A percentile compares a stretch with the other conserved stretches of the same genome.
These are phyloP conservation scores for Tuber aestivum DNA, from an alignment of 495 filamentous ascomycete species.

Conservation along the genomic window DNA sequence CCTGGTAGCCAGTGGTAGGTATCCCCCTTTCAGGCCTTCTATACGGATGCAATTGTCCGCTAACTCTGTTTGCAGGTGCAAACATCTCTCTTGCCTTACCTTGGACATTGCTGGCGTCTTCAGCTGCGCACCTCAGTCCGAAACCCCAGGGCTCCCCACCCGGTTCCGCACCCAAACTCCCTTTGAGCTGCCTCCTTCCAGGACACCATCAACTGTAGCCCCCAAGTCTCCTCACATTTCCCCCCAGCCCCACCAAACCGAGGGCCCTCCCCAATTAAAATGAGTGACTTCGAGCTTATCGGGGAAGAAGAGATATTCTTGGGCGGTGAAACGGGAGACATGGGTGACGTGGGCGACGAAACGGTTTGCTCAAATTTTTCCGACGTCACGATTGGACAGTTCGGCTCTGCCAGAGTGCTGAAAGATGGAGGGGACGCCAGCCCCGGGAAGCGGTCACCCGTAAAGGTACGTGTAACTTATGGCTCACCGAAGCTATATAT, in stretches of 20 bases:
- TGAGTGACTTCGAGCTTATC: conserved; percentile 36
- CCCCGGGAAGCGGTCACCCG: conserved; percentile 21
- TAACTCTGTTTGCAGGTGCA: conserved; percentile 1
- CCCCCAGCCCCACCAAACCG: conserved; percentile 28
- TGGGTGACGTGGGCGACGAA: conserved; percentile 24
- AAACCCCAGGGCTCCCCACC: conserved; percentile 21
- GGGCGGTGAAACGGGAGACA: conserved; percentile 1
- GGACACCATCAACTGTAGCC: conserved; percentile 13
- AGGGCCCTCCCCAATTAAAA: conserved; percentile 28
- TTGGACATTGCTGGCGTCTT: neutral
- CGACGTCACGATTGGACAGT: conserved; percentile 28
- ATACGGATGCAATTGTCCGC: conserved; percentile 4
- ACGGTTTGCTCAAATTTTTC: conserved; percentile 41
- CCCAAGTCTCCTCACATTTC: conserved; percentile 25
- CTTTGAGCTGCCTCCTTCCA: conserved; percentile 16
- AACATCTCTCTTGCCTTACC: neutral
- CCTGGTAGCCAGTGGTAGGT: neutral
- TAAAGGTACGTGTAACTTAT: conserved; percentile 13
- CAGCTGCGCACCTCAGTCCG: neutral
- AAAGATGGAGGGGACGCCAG: conserved; percentile 10
- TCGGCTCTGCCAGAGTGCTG: conserved; percentile 13
- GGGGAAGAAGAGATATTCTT: conserved; percentile 25
- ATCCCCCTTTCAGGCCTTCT: neutral
- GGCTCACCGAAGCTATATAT: neutral
- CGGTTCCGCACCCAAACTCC: conserved; percentile 5